Evolutionary conservation across 2,329 filamentous ascomycete genomes (phyloP).

Genomic region (Fusarium sp.): DNA sequence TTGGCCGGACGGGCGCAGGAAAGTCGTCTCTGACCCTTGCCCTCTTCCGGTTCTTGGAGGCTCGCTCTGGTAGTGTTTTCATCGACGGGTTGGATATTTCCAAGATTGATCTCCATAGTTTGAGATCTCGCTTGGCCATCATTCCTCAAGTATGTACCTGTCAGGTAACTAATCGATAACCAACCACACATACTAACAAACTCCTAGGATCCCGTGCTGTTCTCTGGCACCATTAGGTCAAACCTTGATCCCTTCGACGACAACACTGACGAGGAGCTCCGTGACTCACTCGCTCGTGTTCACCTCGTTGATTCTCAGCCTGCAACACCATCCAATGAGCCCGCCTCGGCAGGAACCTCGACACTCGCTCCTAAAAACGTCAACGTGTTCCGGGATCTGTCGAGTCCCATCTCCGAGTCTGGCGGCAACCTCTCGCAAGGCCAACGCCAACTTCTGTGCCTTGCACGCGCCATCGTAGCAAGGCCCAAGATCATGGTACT

Average conservation of each 20-base stretch:
- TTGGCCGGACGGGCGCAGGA: slow-evolving; percentile 82
- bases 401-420: slow-evolving; percentile 75
- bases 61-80: slow-evolving; percentile 71
- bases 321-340: slow-evolving; percentile 54
- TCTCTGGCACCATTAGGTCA: slow-evolving; percentile 80
- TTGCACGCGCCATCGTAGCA: slow-evolving; percentile 78
- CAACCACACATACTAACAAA: slow-evolving; percentile 15
- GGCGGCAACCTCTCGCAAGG: slow-evolving; percentile 82
- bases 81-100: slow-evolving; percentile 83
- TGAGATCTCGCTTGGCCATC: slow-evolving; percentile 81
- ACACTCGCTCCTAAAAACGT: slow-evolving; percentile 61
- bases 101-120: slow-evolving; percentile 75
- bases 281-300: slow-evolving; percentile 76
- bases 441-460: slow-evolving; percentile 80
- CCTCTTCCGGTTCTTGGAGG: slow-evolving; percentile 82
- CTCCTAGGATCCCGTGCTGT: slow-evolving; percentile 78
- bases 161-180: not conserved
- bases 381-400: slow-evolving; percentile 75
- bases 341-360: slow-evolving; percentile 51
- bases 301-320: slow-evolving; percentile 68
- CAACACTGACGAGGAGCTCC: slow-evolving; percentile 75
- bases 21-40: slow-evolving; percentile 83
- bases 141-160: slow-evolving; percentile 70
- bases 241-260: slow-evolving; percentile 84
- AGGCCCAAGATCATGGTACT: slow-evolving; percentile 83